Evolutionary conservation across 495 filamentous ascomycete species (phyloP).

Genomic region (Penicillium longicatenatum): DNA sequence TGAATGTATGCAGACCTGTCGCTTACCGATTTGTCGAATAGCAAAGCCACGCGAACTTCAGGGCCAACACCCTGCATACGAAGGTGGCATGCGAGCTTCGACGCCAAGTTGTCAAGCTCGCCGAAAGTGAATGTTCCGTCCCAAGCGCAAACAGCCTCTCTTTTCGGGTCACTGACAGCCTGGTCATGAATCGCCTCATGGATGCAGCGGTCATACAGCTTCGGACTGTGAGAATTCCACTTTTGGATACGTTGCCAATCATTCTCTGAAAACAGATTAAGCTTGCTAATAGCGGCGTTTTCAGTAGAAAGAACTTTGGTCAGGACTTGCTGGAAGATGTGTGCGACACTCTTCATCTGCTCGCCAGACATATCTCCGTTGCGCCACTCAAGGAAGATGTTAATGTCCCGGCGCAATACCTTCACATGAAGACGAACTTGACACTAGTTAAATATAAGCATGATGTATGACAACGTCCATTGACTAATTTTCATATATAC

Average conservation of each 20-base stretch:
- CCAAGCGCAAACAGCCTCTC: constrained; percentile 55
- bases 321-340: constrained; percentile 41
- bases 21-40: constrained; percentile 60
- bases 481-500: constrained; percentile 16
- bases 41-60: constrained; percentile 53
- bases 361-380: constrained; percentile 45
- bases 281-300: constrained; percentile 33
- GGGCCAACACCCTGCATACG: constrained; percentile 49
- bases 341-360: constrained; percentile 46
- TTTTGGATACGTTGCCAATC: constrained; percentile 46
- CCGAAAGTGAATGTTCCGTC: constrained; percentile 61
- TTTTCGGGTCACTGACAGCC: constrained; percentile 37
- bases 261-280: constrained; percentile 40
- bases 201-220: constrained; percentile 48
- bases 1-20: not conserved
- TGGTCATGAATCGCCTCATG: constrained; percentile 54
- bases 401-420: constrained; percentile 40
- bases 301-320: constrained; percentile 28
- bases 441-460: constrained; percentile 29
- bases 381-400: constrained; percentile 50
- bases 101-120: constrained; percentile 51
- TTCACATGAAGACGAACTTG: constrained; percentile 51
- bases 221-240: constrained; percentile 36
- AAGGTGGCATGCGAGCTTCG: constrained; percentile 48
- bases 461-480: not conserved